Conservation (phyloP, 306 rosid genomes). For the Macrotyloma uniflorum region DNA sequence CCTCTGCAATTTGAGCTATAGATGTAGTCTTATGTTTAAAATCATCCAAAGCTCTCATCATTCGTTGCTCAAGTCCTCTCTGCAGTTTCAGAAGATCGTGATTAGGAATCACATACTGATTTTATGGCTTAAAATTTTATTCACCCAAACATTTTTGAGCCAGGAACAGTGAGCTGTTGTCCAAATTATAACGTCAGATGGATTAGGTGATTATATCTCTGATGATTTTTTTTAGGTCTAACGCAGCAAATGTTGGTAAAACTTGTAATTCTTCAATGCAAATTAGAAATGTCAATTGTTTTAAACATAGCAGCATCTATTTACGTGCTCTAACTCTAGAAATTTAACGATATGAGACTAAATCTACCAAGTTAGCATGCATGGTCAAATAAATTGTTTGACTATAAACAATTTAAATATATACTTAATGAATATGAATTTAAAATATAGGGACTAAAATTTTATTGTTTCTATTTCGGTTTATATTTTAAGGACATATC, state of each 20-base stretch:
- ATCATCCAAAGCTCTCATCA: conserved; percentile 40
- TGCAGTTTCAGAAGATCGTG: conserved; percentile 38
- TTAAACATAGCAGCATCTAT: background rate
- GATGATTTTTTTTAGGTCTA: background rate
- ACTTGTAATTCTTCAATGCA: background rate
- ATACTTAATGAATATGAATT: background rate
- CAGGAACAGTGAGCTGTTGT: background rate
- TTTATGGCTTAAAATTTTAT: background rate
- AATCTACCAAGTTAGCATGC: background rate
- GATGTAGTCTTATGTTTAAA: conserved; percentile 30
- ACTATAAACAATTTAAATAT: background rate
- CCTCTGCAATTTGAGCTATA: conserved; percentile 51
- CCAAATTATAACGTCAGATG: background rate
- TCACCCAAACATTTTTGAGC: too few relatives aligned
- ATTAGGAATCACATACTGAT: conserved; percentile 21
- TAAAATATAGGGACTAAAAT: background rate
- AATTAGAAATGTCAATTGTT: background rate
- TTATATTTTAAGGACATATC: background rate
- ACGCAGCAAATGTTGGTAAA: too few relatives aligned
- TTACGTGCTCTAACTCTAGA: background rate
- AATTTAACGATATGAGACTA: background rate
- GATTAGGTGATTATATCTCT: background rate
- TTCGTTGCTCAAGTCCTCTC: conserved; percentile 48
- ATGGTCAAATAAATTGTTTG: background rate
- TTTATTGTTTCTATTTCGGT: background rate